Percentiles rank a stretch among this genome's conserved stretches.
phyloP scores from a whole-genome alignment of 306 rosid species.

The Lagenaria siceraria region DNA sequence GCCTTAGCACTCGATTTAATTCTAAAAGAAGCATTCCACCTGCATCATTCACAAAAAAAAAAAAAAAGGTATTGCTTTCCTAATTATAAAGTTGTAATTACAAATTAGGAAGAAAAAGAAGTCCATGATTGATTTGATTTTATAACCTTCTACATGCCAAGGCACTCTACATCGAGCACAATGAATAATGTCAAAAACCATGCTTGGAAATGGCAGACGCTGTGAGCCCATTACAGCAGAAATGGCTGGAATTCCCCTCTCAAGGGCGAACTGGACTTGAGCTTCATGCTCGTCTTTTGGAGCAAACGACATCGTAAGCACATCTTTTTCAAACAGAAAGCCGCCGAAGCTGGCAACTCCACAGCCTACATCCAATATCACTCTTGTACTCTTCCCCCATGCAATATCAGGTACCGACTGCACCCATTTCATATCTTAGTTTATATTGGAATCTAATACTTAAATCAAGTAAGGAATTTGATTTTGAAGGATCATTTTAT shows the following conservation, averaged over 20 bases:
- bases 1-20: conserved; percentile 64
- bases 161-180: conserved; percentile 94
- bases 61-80: not conserved
- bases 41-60: not conserved
- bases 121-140: not conserved
- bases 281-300: conserved; percentile 98
- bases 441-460: not conserved
- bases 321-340: conserved; percentile 71
- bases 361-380: conserved; percentile 82
- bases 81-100: not conserved
- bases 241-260: conserved; percentile 86
- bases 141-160: conserved; percentile 80
- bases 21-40: conserved; percentile 82
- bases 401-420: conserved; percentile 54
- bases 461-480: not conserved
- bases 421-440: not conserved
- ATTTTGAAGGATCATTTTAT: not conserved
- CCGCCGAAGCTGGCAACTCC: conserved; percentile 97
- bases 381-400: conserved; percentile 74
- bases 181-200: conserved; percentile 62
- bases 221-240: conserved; percentile 97
- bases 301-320: conserved; percentile 77
- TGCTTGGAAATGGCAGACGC: conserved; percentile 66
- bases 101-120: not conserved
- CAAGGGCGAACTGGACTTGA: conserved; percentile 88